These are phyloP conservation scores for Cardiospermum halicacabum DNA, from an alignment of 345 rosid species.

Conservation along the genomic window DNA sequence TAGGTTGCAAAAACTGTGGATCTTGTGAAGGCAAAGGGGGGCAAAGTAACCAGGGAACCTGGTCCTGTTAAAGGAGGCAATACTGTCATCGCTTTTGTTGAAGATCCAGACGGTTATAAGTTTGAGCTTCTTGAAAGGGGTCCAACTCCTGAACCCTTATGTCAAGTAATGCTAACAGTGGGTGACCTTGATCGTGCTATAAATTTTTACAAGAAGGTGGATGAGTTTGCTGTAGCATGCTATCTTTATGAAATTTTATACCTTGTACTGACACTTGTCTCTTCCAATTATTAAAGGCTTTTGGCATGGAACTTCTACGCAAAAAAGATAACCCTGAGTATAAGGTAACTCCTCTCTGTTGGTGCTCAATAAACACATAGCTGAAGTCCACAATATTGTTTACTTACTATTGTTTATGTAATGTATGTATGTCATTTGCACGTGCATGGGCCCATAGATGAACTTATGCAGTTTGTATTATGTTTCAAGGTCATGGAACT, in stretches of 20 bases:
- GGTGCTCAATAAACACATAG: background rate
- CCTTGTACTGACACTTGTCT: slow-evolving; percentile 5
- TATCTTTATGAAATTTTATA: background rate
- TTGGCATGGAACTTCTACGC: slow-evolving; percentile 96
- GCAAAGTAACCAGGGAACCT: slow-evolving; percentile 85
- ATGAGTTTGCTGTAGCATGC: slow-evolving; percentile 9
- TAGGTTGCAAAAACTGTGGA: slow-evolving; percentile 85
- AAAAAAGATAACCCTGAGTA: slow-evolving; percentile 84
- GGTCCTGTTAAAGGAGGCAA: slow-evolving; percentile 92
- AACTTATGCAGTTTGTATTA: background rate
- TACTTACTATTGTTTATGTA: background rate
- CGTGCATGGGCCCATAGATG: background rate
- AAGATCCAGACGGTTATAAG: slow-evolving; percentile 96
- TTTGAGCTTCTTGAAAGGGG: slow-evolving; percentile 95
- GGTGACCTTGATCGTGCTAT: slow-evolving; percentile 91
- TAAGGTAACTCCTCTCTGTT: slow-evolving; percentile 49
- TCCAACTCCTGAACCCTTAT: slow-evolving; percentile 93
- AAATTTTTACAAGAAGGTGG: slow-evolving; percentile 89
- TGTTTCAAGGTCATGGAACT: background rate
- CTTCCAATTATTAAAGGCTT: slow-evolving; percentile 51
- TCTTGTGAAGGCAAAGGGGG: slow-evolving; percentile 85
- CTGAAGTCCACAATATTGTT: background rate
- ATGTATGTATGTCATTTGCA: background rate
- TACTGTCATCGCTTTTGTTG: slow-evolving; percentile 81
- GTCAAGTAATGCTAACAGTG: slow-evolving; percentile 99